phyloP scores from a whole-genome alignment of 2,329 filamentous ascomycete species.

The Trichoderma brevicompactum region DNA sequence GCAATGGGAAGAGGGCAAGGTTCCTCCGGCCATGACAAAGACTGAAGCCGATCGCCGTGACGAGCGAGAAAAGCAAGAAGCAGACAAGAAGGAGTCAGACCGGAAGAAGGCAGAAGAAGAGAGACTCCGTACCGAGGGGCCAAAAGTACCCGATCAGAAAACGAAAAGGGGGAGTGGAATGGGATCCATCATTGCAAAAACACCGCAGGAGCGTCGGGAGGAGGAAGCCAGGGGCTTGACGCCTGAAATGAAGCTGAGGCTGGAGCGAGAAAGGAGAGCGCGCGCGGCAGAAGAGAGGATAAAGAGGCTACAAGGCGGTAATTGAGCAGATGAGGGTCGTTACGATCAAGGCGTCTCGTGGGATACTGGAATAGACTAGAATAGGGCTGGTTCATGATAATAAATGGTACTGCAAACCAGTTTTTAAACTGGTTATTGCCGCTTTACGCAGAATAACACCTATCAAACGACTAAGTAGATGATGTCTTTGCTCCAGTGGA shows the following conservation, averaged over 20 bases:
- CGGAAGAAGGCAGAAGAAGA: slow-evolving; percentile 76
- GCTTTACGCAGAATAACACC: neutral
- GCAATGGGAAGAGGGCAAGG: slow-evolving; percentile 76
- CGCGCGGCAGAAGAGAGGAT: slow-evolving; percentile 90
- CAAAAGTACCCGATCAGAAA: slow-evolving; percentile 56
- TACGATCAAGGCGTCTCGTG: neutral
- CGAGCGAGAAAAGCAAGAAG: slow-evolving; percentile 71
- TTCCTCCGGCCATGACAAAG: slow-evolving; percentile 73
- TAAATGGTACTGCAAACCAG: neutral
- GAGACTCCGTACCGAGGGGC: slow-evolving; percentile 69
- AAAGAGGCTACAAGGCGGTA: slow-evolving; percentile 56
- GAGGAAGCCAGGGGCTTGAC: slow-evolving; percentile 85
- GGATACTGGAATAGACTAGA: neutral
- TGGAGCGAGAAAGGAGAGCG: slow-evolving; percentile 88
- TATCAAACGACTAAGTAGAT: neutral
- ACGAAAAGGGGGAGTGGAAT: slow-evolving; percentile 57
- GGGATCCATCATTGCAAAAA: slow-evolving; percentile 65
- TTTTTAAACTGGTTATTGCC: neutral
- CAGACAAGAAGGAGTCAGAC: slow-evolving; percentile 68
- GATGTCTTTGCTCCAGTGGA: no score
- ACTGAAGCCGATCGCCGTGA: slow-evolving; percentile 72
- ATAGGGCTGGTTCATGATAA: neutral
- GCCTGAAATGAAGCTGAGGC: slow-evolving; percentile 78
- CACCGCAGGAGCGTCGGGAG: slow-evolving; percentile 77
- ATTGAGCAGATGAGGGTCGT: slow-evolving; percentile 22